Conservation (phyloP, 768 basidiomycete species). For the Suillus paluster region DNA sequence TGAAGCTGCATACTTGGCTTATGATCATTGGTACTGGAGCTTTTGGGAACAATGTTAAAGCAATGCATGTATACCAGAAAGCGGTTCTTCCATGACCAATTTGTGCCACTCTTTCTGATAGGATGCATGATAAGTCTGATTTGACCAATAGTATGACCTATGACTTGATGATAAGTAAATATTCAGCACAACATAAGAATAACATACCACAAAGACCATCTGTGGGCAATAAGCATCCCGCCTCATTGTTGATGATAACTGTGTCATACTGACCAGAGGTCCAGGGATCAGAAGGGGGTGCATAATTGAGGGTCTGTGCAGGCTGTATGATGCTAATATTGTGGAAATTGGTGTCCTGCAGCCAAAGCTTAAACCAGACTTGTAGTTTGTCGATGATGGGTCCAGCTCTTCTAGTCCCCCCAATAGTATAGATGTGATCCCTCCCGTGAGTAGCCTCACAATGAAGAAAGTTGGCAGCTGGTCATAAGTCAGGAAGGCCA, state of each 20-base stretch:
- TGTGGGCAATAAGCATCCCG: not conserved
- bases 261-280: constrained; percentile 2
- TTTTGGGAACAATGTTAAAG: constrained; percentile 20
- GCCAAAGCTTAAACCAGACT: constrained; percentile 23
- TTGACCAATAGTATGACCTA: constrained; percentile 9
- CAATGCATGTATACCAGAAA: constrained; percentile 33
- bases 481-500: too few species aligned
- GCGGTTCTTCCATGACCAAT: too few species aligned
- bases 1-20: constrained; percentile 23
- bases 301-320: not conserved
- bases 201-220: constrained; percentile 4
- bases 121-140: constrained; percentile 7
- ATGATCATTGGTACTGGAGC: constrained; percentile 15
- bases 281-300: constrained; percentile 5
- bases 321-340: not conserved
- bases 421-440: not conserved
- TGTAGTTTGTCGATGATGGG: constrained; percentile 23
- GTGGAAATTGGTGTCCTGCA: not conserved
- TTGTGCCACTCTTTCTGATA: not conserved
- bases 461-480: constrained; percentile 11
- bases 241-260: not conserved
- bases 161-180: not conserved
- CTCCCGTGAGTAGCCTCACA: not conserved
- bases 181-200: not conserved
- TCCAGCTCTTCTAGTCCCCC: not conserved